Conservation (phyloP, 176 grass and related monocot species). For the Avena sativa region DNA sequence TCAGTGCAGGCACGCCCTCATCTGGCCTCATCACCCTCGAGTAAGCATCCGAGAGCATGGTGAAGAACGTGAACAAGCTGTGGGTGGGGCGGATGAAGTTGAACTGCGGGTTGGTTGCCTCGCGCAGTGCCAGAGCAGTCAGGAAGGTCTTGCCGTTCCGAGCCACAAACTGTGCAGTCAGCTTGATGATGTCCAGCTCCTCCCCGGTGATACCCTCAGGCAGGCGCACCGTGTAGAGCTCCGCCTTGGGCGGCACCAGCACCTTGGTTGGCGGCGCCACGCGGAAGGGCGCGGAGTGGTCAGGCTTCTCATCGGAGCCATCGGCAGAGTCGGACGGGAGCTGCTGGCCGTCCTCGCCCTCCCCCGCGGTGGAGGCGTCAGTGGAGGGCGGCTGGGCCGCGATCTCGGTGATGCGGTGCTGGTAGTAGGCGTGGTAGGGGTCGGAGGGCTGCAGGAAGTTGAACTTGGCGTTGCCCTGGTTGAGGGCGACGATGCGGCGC, state of each 20-base stretch:
- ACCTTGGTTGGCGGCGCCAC: conserved; percentile 64
- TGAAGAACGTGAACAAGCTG: conserved; percentile 98
- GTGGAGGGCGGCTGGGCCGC: conserved; percentile 45
- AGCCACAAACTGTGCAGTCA: conserved; percentile 93
- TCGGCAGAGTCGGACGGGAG: conserved; percentile 40
- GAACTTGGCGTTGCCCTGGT: conserved; percentile 88
- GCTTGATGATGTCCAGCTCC: conserved; percentile 93
- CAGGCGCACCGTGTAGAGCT: conserved; percentile 79
- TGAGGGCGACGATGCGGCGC: conserved; percentile 68
- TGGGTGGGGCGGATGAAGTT: conserved; percentile 92
- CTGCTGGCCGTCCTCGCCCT: not conserved
- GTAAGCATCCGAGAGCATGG: conserved; percentile 69
- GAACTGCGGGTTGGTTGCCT: conserved; percentile 73
- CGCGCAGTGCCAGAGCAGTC: conserved; percentile 60
- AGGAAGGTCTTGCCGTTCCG: conserved; percentile 88
- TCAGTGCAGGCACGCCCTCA: conserved; percentile 39
- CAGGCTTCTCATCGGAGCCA: conserved; percentile 43
- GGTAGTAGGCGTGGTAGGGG: conserved; percentile 88
- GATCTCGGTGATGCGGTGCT: conserved; percentile 75
- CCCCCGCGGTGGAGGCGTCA: conserved; percentile 11
- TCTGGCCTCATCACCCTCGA: conserved; percentile 83
- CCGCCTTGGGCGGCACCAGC: conserved; percentile 73
- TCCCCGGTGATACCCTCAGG: conserved; percentile 91
- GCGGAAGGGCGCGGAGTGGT: conserved; percentile 71
- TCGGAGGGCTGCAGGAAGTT: conserved; percentile 87